Conservation (phyloP, 2,329 filamentous ascomycete genomes). For the Colletotrichum sp. region DNA sequence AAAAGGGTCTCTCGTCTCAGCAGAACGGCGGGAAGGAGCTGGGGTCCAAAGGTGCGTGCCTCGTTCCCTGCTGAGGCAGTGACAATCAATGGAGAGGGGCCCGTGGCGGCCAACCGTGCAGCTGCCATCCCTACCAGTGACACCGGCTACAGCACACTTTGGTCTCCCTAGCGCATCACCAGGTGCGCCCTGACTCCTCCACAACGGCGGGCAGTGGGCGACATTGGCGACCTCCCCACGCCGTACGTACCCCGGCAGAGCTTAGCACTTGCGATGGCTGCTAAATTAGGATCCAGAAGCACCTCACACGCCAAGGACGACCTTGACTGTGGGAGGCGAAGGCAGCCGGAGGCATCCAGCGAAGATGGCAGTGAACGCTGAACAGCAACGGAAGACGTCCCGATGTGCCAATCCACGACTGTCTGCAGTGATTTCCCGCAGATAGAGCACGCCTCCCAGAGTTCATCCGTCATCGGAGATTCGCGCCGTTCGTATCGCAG, state of each 20-base stretch:
- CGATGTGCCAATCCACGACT: neutral
- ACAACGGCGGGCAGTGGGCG: neutral
- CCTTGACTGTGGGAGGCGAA: neutral
- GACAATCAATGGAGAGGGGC: slow-evolving; percentile 12
- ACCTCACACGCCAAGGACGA: neutral
- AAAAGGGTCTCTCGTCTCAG: slow-evolving; percentile 12
- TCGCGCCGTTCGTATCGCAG: slow-evolving; percentile 2
- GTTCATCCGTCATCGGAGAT: slow-evolving; percentile 1
- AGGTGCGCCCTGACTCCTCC: neutral
- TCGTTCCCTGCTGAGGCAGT: slow-evolving; percentile 4
- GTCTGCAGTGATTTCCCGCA: neutral
- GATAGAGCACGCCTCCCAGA: neutral
- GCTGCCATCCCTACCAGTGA: slow-evolving; percentile 11
- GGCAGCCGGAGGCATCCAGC: neutral
- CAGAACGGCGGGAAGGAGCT: neutral
- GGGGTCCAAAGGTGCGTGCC: neutral
- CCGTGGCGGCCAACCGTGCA: neutral
- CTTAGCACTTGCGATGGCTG: neutral
- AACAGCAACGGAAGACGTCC: neutral
- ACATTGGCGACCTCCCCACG: neutral
- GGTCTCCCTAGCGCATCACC: neutral
- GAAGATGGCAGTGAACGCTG: neutral
- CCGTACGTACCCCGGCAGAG: neutral
- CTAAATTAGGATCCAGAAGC: neutral
- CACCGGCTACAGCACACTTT: neutral